Percentiles rank a stretch among this genome's conserved stretches.
These are phyloP conservation scores for Babesia bovis DNA, from an alignment of 169 alveolate genomes.

Conservation along the genomic window DNA sequence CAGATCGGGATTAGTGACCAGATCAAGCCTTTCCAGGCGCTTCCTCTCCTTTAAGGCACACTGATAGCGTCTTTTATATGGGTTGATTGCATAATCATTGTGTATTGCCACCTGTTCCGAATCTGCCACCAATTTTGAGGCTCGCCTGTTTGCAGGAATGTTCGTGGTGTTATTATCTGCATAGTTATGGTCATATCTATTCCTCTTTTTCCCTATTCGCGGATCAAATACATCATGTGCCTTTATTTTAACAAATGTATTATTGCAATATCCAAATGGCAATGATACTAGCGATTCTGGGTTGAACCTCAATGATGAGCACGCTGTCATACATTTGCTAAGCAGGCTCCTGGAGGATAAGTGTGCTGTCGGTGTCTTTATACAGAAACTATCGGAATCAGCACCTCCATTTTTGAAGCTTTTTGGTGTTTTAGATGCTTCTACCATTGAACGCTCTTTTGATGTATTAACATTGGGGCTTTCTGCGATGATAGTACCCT, in stretches of 20 bases:
- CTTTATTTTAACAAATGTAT: slow-evolving; percentile 55
- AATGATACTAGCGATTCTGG: slow-evolving; percentile 48
- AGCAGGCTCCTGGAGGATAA: neutral
- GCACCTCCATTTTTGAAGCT: neutral
- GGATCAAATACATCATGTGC: slow-evolving; percentile 48
- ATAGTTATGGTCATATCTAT: neutral
- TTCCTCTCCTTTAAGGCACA: slow-evolving; percentile 29
- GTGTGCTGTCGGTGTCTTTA: slow-evolving; percentile 10
- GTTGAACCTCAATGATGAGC: slow-evolving; percentile 54
- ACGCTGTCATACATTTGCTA: neutral
- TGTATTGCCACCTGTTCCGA: slow-evolving; percentile 16
- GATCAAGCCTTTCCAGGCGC: slow-evolving; percentile 2
- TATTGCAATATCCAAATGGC: slow-evolving; percentile 53
- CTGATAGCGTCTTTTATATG: slow-evolving; percentile 53
- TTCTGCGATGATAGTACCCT: neutral
- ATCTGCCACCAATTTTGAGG: neutral
- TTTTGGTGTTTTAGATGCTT: neutral
- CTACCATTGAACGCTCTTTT: neutral
- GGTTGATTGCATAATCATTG: slow-evolving; percentile 47
- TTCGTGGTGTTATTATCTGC: neutral
- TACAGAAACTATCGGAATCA: neutral
- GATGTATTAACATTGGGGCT: slow-evolving; percentile 6
- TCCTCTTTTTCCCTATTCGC: slow-evolving; percentile 12
- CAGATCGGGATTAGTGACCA: neutral
- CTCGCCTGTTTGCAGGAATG: neutral